Conservation (phyloP, 2,329 filamentous ascomycete species). For the Zymoseptoria passerinii region DNA sequence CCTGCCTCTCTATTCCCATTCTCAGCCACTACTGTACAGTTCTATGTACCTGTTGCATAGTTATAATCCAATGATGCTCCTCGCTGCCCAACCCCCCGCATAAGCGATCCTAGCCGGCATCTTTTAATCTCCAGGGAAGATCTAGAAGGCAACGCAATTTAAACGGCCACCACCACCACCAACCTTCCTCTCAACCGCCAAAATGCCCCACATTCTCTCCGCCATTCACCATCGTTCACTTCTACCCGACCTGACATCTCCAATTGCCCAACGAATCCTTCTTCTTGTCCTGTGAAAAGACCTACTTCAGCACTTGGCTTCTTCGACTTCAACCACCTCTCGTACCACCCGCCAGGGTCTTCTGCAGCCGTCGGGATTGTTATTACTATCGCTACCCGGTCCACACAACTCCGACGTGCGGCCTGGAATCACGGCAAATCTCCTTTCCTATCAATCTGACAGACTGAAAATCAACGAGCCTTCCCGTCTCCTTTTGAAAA, state of each 20-base stretch:
- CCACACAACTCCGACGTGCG: background rate
- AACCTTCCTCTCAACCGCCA: background rate
- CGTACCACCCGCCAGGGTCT: background rate
- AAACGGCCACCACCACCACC: background rate
- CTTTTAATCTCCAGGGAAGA: background rate
- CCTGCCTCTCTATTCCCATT: no score
- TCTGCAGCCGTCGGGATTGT: background rate
- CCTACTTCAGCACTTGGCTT: background rate
- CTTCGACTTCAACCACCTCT: background rate
- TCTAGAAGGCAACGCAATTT: background rate
- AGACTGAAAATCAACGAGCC: background rate
- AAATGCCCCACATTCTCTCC: background rate
- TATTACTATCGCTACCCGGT: background rate
- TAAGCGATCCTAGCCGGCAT: background rate
- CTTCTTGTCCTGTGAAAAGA: background rate
- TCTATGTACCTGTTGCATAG: no score
- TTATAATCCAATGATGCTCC: background rate
- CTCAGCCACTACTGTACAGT: no score
- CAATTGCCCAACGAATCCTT: background rate
- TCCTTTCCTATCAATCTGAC: background rate
- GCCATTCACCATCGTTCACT: background rate
- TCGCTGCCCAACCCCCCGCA: background rate
- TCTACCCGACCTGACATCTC: background rate
- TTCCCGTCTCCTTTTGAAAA: background rate
- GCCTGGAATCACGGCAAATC: background rate